A percentile compares a stretch with the other conserved stretches of the same genome.
phyloP scores from a whole-genome alignment of 2,329 filamentous ascomycete species.

The Aspergillus neotritici region DNA sequence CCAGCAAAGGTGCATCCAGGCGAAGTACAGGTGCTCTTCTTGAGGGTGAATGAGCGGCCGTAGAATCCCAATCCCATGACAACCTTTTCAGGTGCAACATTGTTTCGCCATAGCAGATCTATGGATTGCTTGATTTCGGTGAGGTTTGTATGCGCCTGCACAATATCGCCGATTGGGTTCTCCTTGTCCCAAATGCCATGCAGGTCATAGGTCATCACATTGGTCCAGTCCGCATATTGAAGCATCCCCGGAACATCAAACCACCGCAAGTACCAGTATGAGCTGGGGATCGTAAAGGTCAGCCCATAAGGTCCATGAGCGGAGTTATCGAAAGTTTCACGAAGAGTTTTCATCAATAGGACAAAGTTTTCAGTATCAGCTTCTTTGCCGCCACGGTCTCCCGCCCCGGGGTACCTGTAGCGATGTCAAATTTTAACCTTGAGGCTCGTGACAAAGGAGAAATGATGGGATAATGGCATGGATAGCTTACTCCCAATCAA shows the following conservation, averaged over 20 bases:
- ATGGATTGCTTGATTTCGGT: slow-evolving; percentile 25
- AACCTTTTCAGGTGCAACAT: slow-evolving; percentile 39
- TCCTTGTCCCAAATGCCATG: slow-evolving; percentile 17
- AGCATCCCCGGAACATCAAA: slow-evolving; percentile 24
- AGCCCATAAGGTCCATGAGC: slow-evolving; percentile 7
- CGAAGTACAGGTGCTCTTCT: slow-evolving; percentile 35
- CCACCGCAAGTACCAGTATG: slow-evolving; percentile 23
- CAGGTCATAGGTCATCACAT: slow-evolving; percentile 17
- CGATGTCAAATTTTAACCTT: too few species aligned
- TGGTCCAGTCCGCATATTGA: slow-evolving; percentile 12
- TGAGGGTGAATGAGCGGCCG: slow-evolving; percentile 44
- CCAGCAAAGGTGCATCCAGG: slow-evolving; percentile 42
- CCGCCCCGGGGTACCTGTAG: slow-evolving; percentile 18
- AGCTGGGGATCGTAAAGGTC: slow-evolving; percentile 14
- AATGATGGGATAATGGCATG: too few species aligned
- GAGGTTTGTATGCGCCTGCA: slow-evolving; percentile 18
- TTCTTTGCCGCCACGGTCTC: slow-evolving; percentile 11
- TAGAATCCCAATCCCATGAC: slow-evolving; percentile 44
- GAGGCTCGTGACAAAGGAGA: too few species aligned
- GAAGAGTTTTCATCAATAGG: slow-evolving; percentile 6
- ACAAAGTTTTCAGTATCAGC: slow-evolving; percentile 16
- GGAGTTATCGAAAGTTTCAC: slow-evolving; percentile 6
- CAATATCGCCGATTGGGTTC: slow-evolving; percentile 11
- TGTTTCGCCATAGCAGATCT: slow-evolving; percentile 43
- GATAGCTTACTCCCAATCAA: too few species aligned